phyloP scores from a whole-genome alignment of 2,329 filamentous ascomycete genomes.

The Claviceps sorghi region DNA sequence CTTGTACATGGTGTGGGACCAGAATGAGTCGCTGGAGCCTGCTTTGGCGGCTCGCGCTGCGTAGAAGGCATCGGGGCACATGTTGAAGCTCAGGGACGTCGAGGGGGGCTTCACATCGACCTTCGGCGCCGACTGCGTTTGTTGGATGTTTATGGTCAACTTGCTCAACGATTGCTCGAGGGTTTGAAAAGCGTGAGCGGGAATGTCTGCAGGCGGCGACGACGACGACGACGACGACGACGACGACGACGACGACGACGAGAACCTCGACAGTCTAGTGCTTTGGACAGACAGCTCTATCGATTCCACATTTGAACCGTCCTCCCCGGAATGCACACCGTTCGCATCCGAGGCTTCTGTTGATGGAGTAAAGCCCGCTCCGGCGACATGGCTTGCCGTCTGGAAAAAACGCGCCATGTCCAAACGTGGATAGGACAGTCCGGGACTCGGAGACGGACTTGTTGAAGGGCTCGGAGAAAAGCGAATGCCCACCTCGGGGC shows the following conservation, averaged over 20 bases:
- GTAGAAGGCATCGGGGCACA: conserved; percentile 16
- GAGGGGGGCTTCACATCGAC: conserved; percentile 10
- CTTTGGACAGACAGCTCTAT: background rate
- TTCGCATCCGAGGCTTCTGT: background rate
- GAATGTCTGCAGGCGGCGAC: background rate
- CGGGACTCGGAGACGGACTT: conserved; percentile 6
- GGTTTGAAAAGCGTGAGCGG: background rate
- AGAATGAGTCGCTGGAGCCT: conserved; percentile 40
- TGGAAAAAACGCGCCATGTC: conserved; percentile 15
- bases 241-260: background rate
- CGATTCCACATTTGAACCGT: background rate
- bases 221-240: background rate
- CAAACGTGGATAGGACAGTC: conserved; percentile 13
- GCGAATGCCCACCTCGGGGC: conserved; percentile 15
- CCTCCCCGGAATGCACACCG: background rate
- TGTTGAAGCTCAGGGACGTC: conserved; percentile 17
- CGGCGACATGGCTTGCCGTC: background rate
- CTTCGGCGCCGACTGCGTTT: background rate
- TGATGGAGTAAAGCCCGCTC: background rate
- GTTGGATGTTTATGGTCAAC: background rate
- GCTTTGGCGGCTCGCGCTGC: conserved; percentile 31
- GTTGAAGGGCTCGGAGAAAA: conserved; percentile 11
- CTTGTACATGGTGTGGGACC: conserved; percentile 55
- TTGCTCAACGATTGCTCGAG: background rate
- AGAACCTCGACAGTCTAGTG: background rate